Conservation (phyloP, 202 grass and related monocot genomes). For the Hordeum pubiflorum region DNA sequence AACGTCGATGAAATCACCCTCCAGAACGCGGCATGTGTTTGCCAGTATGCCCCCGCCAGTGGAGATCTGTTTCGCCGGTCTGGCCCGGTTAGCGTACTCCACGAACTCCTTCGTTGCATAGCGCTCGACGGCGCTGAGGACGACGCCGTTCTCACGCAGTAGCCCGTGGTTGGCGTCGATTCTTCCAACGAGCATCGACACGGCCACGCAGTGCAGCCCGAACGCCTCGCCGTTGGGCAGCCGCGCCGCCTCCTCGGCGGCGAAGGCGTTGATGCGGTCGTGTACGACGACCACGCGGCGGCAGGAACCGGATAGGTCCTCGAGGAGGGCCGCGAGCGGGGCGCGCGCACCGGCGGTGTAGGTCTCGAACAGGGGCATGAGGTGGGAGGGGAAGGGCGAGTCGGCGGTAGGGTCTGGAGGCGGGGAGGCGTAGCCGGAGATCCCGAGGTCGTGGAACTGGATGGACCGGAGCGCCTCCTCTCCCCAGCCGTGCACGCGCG, state of each 20-base stretch:
- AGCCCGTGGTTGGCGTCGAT: not conserved
- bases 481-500: constrained; percentile 19
- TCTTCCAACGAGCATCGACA: not conserved
- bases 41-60: not conserved
- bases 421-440: constrained; percentile 24
- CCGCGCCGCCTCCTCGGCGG: constrained; percentile 16
- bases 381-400: constrained; percentile 31
- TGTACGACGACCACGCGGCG: constrained; percentile 42
- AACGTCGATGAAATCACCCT: constrained; percentile 45
- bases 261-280: constrained; percentile 37
- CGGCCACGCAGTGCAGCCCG: constrained; percentile 14
- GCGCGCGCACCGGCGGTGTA: not conserved
- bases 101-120: constrained; percentile 22
- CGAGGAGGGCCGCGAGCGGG: constrained; percentile 24
- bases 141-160: constrained; percentile 23
- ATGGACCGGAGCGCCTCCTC: not conserved
- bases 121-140: not conserved
- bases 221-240: constrained; percentile 46
- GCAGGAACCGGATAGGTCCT: not conserved
- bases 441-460: constrained; percentile 29
- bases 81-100: not conserved
- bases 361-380: constrained; percentile 29
- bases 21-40: constrained; percentile 40
- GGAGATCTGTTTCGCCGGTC: not conserved
- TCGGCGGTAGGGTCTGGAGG: constrained; percentile 15